Conservation (phyloP, 441 rosid species). For the Erysimum cheiri region DNA sequence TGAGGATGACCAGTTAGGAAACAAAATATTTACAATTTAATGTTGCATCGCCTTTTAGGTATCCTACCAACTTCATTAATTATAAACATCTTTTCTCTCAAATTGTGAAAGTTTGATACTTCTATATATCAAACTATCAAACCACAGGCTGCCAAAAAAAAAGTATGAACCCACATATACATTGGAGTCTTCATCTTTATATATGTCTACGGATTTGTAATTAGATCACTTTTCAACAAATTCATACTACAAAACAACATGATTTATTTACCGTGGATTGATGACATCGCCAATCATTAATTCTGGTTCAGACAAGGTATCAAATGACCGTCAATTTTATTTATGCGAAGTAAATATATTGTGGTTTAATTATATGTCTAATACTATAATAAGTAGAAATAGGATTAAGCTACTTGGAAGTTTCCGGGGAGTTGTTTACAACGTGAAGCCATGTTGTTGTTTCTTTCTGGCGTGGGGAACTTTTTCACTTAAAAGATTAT, state of each 20-base stretch:
- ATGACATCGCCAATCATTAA: not conserved
- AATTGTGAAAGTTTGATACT: not conserved
- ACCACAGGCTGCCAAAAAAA: no score
- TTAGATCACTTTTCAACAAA: not conserved
- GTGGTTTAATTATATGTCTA: not conserved
- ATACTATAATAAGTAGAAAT: not conserved
- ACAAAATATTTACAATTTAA: constrained; percentile 39
- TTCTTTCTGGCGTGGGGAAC: constrained; percentile 45
- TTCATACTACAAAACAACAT: not conserved
- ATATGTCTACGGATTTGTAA: not conserved
- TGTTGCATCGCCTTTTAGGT: constrained; percentile 43
- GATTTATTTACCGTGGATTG: not conserved
- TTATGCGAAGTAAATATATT: not conserved
- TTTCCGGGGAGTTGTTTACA: constrained; percentile 40
- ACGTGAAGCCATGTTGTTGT: constrained; percentile 41
- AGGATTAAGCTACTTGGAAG: constrained; percentile 42
- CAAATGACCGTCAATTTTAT: not conserved
- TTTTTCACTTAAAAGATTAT: constrained; percentile 5
- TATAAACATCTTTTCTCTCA: not conserved
- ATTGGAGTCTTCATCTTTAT: not conserved
- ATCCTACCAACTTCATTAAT: constrained; percentile 47
- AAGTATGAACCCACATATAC: constrained; percentile 1
- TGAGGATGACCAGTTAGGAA: constrained; percentile 46
- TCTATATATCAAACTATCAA: no score
- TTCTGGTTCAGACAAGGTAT: not conserved